Evolutionary conservation across 495 filamentous ascomycete genomes (phyloP), one percentile per base, ranked within the genome.

Genomic region (Penicillium salamii): DNA sequence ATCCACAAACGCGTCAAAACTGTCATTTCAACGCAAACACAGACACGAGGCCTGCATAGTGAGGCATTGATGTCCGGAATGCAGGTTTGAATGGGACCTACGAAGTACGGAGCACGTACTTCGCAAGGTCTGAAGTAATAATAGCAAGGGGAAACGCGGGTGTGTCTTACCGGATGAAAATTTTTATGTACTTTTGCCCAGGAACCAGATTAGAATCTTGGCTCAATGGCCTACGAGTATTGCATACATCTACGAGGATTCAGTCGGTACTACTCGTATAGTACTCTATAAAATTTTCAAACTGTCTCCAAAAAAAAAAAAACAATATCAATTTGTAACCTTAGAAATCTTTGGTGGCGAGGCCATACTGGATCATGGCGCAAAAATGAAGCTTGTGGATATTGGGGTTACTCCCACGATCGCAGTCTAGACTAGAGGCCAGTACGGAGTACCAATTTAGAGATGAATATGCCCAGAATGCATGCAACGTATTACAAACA

Each of bases 1-100:
- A 58, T 62, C 61, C 61, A 61, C 61, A 59, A 55, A 57, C 50
- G 57, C 44, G 53, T 48, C 32, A 24, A 11, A 59, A 49, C 55
- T 56, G 57, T 50, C 40, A 26, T 24, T 32, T 43, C 6, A 26
- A 26, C 23, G 23, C 32, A 46, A 53, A 46, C 41, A 44, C 35
- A 13, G 26, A 58, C 45, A 46, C 35, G 52, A 48, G 32, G 36
- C 45, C 31, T 46, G 50, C 53, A 50, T 56, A 20, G 32, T 37
- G 34, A 38, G 29, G 28, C 38, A 53, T 57, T 32, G 29, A 13
- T 32, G 29, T 32, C 29, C 11, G 12, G 11, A 32, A 58, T 53
- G 51, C 54, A 43, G 29, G 41, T n/a, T n/a, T n/a, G n/a, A n/a
- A n/a, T n/a, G n/a, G n/a, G n/a, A n/a, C n/a, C n/a, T n/a, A n/a